These are phyloP conservation scores for Nadsonia fulvescens DNA, from an alignment of 805 yeast genomes.

Conservation along the genomic window DNA sequence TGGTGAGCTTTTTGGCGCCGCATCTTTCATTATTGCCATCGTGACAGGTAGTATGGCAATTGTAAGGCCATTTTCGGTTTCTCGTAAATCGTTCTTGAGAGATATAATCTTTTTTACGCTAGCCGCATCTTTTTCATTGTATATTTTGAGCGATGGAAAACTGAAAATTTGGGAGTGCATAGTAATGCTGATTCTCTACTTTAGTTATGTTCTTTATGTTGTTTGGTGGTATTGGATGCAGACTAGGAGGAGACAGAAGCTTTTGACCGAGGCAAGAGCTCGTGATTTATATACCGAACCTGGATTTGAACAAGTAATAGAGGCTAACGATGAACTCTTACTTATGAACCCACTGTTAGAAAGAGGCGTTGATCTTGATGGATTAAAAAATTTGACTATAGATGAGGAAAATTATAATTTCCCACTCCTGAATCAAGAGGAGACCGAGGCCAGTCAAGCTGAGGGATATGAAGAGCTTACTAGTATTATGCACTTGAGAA, in stretches of 20 bases:
- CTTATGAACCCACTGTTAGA: conserved; percentile 1
- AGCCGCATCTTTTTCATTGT: conserved; percentile 31
- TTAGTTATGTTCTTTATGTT: conserved; percentile 36
- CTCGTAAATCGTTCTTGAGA: conserved; percentile 27
- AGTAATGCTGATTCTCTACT: conserved; percentile 37
- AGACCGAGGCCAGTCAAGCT: conserved; percentile 7
- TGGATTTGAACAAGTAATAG: conserved; percentile 9
- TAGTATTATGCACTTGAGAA: too few relatives aligned
- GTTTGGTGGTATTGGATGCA: conserved; percentile 24
- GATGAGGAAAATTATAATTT: too few relatives aligned
- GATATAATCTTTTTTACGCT: conserved; percentile 42
- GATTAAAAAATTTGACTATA: conserved; percentile 2
- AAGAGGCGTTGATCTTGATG: conserved; percentile 5
- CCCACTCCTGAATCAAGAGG: conserved; percentile 2
- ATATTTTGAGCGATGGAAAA: conserved; percentile 35
- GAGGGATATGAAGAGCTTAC: conserved; percentile 13
- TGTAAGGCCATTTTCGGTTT: conserved; percentile 43
- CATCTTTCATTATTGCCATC: conserved; percentile 62
- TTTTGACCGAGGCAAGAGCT: conserved; percentile 10
- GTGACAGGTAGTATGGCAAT: conserved; percentile 68
- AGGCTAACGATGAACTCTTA: conserved; percentile 10
- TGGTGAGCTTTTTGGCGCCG: conserved; percentile 85
- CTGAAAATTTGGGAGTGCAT: conserved; percentile 39
- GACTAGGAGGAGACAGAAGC: conserved; percentile 4
- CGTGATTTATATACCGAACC: conserved; percentile 11